Evolutionary conservation across 305 asterid species (phyloP).

Genomic region (Fraxinus floribunda): DNA sequence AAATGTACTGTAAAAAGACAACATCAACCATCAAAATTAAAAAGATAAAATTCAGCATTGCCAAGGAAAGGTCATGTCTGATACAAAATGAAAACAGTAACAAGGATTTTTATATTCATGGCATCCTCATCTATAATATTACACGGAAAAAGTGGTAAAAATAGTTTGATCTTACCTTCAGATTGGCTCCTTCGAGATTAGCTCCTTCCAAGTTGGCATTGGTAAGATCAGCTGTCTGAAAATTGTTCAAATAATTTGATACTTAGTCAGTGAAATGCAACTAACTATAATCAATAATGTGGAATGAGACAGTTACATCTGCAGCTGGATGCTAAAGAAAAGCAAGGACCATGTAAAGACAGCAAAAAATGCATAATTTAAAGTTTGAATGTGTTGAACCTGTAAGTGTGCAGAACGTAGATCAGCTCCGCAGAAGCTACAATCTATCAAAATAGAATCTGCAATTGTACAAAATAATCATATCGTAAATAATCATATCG

Average conservation of each 20-base stretch:
- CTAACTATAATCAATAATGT: conserved; percentile 10
- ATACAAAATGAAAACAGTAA: conserved; percentile 5
- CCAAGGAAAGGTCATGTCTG: neutral
- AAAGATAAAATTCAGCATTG: conserved; percentile 1
- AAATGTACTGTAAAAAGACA: neutral
- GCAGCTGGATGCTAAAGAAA: conserved; percentile 8
- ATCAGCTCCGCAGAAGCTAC: conserved; percentile 92
- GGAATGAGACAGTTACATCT: conserved; percentile 11
- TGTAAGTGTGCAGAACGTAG: conserved; percentile 90
- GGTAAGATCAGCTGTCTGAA: conserved; percentile 90
- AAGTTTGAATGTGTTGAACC: conserved; percentile 41
- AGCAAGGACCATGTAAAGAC: neutral
- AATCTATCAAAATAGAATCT: conserved; percentile 89
- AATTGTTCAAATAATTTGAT: conserved; percentile 23
- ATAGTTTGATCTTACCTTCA: conserved; percentile 53
- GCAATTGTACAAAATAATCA: conserved; percentile 30
- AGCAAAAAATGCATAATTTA: neutral
- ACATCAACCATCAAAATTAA: neutral
- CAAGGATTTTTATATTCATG: neutral
- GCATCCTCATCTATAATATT: conserved; percentile 2
- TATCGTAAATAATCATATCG: conserved; percentile 10
- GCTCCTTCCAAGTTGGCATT: conserved; percentile 99
- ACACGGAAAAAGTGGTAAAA: neutral
- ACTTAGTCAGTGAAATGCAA: conserved; percentile 9
- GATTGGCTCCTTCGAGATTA: conserved; percentile 92